Base-by-base conservation (phyloP, 129 eudicot species). In the Ambrosia artemisiifolia region DNA sequence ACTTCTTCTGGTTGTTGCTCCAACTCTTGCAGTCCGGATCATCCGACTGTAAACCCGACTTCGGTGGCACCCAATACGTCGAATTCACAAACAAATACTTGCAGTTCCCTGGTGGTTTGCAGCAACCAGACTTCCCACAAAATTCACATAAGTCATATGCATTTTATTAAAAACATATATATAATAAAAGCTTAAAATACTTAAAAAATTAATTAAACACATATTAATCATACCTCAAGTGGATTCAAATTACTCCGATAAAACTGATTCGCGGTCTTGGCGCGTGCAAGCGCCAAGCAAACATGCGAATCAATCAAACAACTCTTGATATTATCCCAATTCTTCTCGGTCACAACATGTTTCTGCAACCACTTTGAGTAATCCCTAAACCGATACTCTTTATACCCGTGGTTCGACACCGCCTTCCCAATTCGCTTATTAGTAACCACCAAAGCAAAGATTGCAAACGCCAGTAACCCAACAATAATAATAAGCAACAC, bases 311-410 rank as follows among this genome's bases (percentile, higher is more conserved):
- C 86, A 13, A 53, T 78, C 78, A 90, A 70, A 73, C 96, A 90
- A 81, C 87, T 87, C 80, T 77, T 85, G 54, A 90, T 81, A 20
- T 79, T 59, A 0, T 17, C 81, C 94, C 96, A 90, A 68, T 87
- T 77, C 9, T 85, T 51, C 7, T 44, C 84, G 63, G 72, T 81
- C 8, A 85, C 62, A 28, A 85, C 94, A 72, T 85, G 73, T n/a
- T 71, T 83, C 71, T 85, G 88, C 85, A 90, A 46, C 96, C 96
- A 90, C 44, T 76, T 48, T 0, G 93, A 82, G 20, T 90, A 90
- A 79, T 90, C 94, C 56, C 88, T 88, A 4, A 85, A 76, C 69
- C 73, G 75, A 18, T 65, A 64, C 24, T 79, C 84, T 67, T 66
- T 66, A 11, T 47, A 70, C 75, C 96, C 91, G 35, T 49, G 71